These are phyloP conservation scores for Corylus americana DNA, from an alignment of 306 rosid genomes.

Conservation along the genomic window DNA sequence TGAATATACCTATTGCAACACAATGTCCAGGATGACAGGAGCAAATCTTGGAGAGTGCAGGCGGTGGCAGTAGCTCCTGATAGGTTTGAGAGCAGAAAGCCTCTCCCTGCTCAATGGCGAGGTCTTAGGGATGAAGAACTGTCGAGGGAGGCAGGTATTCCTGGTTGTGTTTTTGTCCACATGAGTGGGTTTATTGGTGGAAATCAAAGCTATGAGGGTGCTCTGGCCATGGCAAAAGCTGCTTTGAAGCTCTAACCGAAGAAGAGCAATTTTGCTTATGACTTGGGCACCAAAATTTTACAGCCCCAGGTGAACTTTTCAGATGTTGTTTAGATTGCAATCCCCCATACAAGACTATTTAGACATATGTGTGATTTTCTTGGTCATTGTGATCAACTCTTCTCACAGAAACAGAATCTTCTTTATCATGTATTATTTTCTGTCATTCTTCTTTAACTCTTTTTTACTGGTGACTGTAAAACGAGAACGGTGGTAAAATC, in stretches of 20 bases:
- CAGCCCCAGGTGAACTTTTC: not conserved
- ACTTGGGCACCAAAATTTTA: not conserved
- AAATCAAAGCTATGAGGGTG: constrained; percentile 68
- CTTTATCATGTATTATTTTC: not conserved
- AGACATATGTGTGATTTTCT: not conserved
- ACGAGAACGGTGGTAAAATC: no score
- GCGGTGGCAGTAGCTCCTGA: constrained; percentile 75
- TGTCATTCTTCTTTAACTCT: not conserved
- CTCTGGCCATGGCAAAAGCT: constrained; percentile 80
- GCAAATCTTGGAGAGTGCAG: constrained; percentile 85
- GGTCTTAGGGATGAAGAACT: constrained; percentile 79
- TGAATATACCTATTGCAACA: constrained; percentile 5
- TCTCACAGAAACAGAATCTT: not conserved
- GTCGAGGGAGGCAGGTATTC: constrained; percentile 59
- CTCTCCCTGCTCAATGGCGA: constrained; percentile 73
- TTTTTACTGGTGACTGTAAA: no score
- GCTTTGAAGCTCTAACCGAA: constrained; percentile 56
- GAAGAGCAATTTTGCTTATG: not conserved
- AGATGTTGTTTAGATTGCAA: not conserved
- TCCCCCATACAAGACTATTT: no score
- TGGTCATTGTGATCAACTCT: not conserved
- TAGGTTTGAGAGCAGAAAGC: constrained; percentile 77
- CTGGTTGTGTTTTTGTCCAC: constrained; percentile 80
- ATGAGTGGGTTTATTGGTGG: constrained; percentile 94
- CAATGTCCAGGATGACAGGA: constrained; percentile 70